These are phyloP conservation scores for Erodium texanum DNA, from an alignment of 441 rosid species.

Conservation along the genomic window DNA sequence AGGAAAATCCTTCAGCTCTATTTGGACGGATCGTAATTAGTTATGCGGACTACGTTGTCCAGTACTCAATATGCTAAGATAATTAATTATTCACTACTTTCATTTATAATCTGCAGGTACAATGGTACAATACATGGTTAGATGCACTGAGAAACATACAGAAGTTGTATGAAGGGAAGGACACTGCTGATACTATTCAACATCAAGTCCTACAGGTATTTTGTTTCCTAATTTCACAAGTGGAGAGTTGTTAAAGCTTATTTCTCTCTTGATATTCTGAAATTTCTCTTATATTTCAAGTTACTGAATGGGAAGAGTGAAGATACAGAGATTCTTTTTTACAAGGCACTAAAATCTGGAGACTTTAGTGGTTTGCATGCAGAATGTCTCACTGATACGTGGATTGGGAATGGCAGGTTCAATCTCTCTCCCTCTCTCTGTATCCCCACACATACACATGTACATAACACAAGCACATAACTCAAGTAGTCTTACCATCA, in stretches of 20 bases:
- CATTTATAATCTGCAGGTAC: constrained; percentile 43
- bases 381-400: constrained; percentile 92
- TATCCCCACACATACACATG: constrained; percentile 5
- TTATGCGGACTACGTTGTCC: background rate
- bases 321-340: constrained; percentile 56
- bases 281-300: constrained; percentile 31
- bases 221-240: constrained; percentile 15
- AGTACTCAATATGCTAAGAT: constrained; percentile 3
- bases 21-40: background rate
- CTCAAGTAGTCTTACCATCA: constrained; percentile 10
- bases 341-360: constrained; percentile 61
- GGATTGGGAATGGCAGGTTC: constrained; percentile 96
- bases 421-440: constrained; percentile 16
- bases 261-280: constrained; percentile 11
- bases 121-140: constrained; percentile 71
- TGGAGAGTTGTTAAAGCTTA: background rate
- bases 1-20: background rate
- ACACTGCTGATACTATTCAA: constrained; percentile 57
- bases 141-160: constrained; percentile 65
- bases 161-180: constrained; percentile 62
- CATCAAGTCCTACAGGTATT: constrained; percentile 68
- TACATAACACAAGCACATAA: background rate
- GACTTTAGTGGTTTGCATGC: constrained; percentile 58
- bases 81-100: constrained; percentile 10
- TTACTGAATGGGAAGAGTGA: constrained; percentile 61